Evolutionary conservation across 257 asterid species (phyloP).

Genomic region (Petunia axillaris): DNA sequence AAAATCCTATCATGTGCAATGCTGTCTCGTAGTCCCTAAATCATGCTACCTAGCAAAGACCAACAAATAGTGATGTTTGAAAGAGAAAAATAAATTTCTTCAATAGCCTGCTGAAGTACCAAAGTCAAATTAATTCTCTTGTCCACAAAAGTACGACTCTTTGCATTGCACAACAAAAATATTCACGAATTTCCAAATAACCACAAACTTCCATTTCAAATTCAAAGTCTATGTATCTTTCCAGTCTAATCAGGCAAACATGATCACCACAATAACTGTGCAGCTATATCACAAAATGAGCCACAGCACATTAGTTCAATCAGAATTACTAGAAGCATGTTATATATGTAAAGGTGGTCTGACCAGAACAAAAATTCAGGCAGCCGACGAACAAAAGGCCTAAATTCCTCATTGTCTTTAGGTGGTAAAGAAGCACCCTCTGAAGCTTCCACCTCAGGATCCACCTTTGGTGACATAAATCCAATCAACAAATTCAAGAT

Average conservation of each 20-base stretch:
- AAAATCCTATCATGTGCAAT: neutral
- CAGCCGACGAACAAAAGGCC: constrained; percentile 62
- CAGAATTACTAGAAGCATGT: neutral
- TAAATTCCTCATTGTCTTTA: constrained; percentile 51
- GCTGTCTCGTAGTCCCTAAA: neutral
- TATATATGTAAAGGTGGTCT: constrained; percentile 30
- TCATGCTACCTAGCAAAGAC: neutral
- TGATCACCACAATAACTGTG: neutral
- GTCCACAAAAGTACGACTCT: neutral
- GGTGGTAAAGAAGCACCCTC: constrained; percentile 61
- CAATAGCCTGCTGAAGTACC: neutral
- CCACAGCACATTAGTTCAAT: neutral
- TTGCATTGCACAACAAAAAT: neutral
- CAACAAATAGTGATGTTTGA: neutral
- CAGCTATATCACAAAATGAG: neutral
- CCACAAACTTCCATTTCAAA: neutral
- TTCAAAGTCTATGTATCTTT: neutral
- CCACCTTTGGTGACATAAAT: constrained; percentile 66
- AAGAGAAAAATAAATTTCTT: no score
- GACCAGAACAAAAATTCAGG: constrained; percentile 73
- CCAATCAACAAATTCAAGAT: constrained; percentile 67
- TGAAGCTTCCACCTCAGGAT: constrained; percentile 58
- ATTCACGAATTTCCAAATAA: neutral
- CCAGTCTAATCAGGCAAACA: neutral
- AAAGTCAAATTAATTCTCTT: neutral